Evolutionary conservation across 2,329 filamentous ascomycete species (phyloP).

Genomic region (Macroventuria anomochaeta): DNA sequence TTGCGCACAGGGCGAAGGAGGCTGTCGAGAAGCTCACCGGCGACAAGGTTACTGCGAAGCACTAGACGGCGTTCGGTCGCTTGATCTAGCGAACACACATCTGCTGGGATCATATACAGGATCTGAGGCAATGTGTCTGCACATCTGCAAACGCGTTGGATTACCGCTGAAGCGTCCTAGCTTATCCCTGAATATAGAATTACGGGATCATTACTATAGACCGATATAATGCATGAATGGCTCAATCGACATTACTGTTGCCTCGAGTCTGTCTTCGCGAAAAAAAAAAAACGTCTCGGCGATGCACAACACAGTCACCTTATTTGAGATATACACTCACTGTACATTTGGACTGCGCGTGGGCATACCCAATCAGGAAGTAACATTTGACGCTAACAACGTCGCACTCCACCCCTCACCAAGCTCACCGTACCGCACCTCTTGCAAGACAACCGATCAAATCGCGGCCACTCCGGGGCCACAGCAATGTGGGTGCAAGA

Average conservation of each 20-base stretch:
- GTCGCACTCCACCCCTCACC: conserved; percentile 15
- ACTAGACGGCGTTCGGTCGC: conserved; percentile 55
- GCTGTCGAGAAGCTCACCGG: conserved; percentile 70
- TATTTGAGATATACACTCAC: too few species aligned
- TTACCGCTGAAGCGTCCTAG: conserved; percentile 1
- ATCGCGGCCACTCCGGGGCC: neutral
- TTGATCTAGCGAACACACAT: conserved; percentile 6
- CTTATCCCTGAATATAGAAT: conserved; percentile 11
- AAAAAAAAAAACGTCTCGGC: too few species aligned
- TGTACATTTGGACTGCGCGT: too few species aligned
- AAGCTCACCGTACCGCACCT: neutral
- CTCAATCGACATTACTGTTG: neutral
- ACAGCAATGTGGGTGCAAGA: conserved; percentile 9
- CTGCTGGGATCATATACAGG: neutral
- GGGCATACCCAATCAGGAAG: conserved; percentile 1
- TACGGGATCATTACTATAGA: conserved; percentile 9
- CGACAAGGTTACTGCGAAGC: conserved; percentile 68
- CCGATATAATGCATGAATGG: conserved; percentile 12
- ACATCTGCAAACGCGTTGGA: conserved; percentile 3
- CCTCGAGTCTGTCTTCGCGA: too few species aligned
- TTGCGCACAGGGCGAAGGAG: conserved; percentile 64
- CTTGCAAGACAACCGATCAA: neutral
- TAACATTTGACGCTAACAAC: conserved; percentile 10
- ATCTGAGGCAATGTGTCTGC: neutral
- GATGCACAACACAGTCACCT: too few species aligned